Evolutionary conservation across 768 basidiomycete species (phyloP).

Genomic region (Lactarius quietus): DNA sequence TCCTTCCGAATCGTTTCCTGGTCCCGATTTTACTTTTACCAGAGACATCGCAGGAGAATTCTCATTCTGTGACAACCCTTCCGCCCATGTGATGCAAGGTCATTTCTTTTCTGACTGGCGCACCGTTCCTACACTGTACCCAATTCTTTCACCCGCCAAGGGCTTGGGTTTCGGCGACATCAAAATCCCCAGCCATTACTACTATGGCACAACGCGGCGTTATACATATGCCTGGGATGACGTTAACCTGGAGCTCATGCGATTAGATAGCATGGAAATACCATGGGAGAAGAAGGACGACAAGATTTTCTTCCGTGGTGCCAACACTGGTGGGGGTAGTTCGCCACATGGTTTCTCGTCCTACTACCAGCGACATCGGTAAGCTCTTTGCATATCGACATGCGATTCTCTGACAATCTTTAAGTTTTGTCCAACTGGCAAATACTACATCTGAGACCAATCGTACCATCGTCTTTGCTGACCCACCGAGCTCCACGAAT

Average conservation of each 20-base stretch:
- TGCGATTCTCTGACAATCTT: slow-evolving; percentile 8
- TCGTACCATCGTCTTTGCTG: slow-evolving; percentile 64
- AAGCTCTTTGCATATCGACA: slow-evolving; percentile 24
- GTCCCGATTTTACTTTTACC: slow-evolving; percentile 64
- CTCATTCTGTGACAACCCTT: slow-evolving; percentile 79
- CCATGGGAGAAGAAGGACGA: slow-evolving; percentile 89
- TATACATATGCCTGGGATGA: slow-evolving; percentile 94
- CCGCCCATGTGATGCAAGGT: slow-evolving; percentile 84
- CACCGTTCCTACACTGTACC: slow-evolving; percentile 82
- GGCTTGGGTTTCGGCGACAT: slow-evolving; percentile 85
- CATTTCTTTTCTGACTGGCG: slow-evolving; percentile 99
- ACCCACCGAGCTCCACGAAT: slow-evolving; percentile 53
- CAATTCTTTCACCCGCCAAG: slow-evolving; percentile 91
- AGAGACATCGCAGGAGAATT: slow-evolving; percentile 55
- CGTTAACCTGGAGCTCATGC: slow-evolving; percentile 64
- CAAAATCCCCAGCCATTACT: slow-evolving; percentile 94
- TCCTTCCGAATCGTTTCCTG: slow-evolving; percentile 33
- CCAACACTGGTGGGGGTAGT: slow-evolving; percentile 91
- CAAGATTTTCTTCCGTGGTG: slow-evolving; percentile 92
- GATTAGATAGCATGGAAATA: slow-evolving; percentile 78
- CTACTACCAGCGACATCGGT: slow-evolving; percentile 87
- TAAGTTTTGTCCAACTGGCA: slow-evolving; percentile 73
- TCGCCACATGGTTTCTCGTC: slow-evolving; percentile 79
- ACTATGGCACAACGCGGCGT: slow-evolving; percentile 73
- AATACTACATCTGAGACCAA: slow-evolving; percentile 52